A percentile compares a stretch with the other conserved stretches of the same genome.
Conservation (phyloP, 2,329 filamentous ascomycete genomes). For the Aspergillus latus region DNA sequence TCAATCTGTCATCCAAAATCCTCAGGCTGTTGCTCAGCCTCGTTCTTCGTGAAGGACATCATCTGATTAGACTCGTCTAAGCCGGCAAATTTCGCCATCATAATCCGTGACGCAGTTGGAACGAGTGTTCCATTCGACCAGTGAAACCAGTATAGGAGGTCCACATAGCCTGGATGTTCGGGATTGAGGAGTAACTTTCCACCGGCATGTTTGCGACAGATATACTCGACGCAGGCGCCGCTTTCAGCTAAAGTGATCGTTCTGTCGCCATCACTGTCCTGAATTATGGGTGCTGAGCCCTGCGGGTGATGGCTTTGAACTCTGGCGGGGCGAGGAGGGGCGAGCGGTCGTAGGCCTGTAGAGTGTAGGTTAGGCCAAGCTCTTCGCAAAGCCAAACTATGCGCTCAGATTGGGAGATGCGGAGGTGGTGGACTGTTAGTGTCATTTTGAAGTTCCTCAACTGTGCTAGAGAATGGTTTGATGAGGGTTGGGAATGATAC, state of each 20-base stretch:
- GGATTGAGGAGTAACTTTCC: slow-evolving; percentile 52
- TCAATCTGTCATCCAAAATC: slow-evolving; percentile 53
- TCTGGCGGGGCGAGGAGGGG: slow-evolving; percentile 44
- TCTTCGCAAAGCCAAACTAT: slow-evolving; percentile 67
- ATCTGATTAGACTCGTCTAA: slow-evolving; percentile 28
- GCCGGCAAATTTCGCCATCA: slow-evolving; percentile 33
- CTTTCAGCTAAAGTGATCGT: slow-evolving; percentile 58
- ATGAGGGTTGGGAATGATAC: neutral
- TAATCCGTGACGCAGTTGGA: slow-evolving; percentile 38
- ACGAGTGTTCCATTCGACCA: slow-evolving; percentile 53
- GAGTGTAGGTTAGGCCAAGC: slow-evolving; percentile 55
- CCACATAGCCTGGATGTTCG: slow-evolving; percentile 52
- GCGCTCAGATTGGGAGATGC: slow-evolving; percentile 62
- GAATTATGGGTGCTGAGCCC: slow-evolving; percentile 61
- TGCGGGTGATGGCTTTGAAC: slow-evolving; percentile 49
- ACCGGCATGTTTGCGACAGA: slow-evolving; percentile 54
- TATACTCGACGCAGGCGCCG: slow-evolving; percentile 62
- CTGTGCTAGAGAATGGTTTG: neutral
- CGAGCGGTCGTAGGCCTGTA: slow-evolving; percentile 48
- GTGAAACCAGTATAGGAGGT: slow-evolving; percentile 67
- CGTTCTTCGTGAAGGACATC: slow-evolving; percentile 31
- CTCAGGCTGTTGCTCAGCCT: slow-evolving; percentile 43
- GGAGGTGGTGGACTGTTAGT: slow-evolving; percentile 50
- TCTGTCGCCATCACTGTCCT: slow-evolving; percentile 48
- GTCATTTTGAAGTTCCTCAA: slow-evolving; percentile 1